Conservation (phyloP, 148 eudicot genomes). For the Polygonum maritimum region DNA sequence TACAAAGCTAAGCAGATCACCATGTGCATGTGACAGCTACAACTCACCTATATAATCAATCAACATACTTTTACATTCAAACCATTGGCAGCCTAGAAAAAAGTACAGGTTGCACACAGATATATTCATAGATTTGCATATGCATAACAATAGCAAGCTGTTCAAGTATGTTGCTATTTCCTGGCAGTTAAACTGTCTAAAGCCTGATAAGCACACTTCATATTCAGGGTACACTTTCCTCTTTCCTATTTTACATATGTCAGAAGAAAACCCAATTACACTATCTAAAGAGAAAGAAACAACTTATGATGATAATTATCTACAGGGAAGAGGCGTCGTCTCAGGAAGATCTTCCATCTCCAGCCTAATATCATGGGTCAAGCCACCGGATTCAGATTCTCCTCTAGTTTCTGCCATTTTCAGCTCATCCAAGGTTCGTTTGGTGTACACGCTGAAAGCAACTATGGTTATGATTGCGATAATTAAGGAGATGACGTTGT, state of each 20-base stretch:
- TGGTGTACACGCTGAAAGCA: constrained; percentile 74
- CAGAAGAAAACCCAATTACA: neutral
- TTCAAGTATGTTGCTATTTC: neutral
- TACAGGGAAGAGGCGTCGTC: neutral
- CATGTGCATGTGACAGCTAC: neutral
- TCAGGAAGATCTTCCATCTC: constrained; percentile 58
- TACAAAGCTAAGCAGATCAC: neutral
- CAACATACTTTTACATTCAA: neutral
- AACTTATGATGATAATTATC: neutral
- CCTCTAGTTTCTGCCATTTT: constrained; percentile 30
- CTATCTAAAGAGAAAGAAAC: neutral
- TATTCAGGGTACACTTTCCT: neutral
- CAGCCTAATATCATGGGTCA: constrained; percentile 19
- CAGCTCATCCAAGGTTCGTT: constrained; percentile 58
- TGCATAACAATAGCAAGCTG: neutral
- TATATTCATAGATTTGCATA: neutral
- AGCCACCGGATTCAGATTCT: constrained; percentile 9
- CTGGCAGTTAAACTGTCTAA: neutral
- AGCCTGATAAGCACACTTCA: neutral
- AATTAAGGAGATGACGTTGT: constrained; percentile 70
- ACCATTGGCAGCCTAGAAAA: neutral
- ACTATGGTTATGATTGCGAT: constrained; percentile 53
- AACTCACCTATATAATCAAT: neutral
- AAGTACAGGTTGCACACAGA: neutral
- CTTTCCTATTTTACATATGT: neutral